Conservation (phyloP, 768 basidiomycete species). For the Dacryopinax spathularia region DNA sequence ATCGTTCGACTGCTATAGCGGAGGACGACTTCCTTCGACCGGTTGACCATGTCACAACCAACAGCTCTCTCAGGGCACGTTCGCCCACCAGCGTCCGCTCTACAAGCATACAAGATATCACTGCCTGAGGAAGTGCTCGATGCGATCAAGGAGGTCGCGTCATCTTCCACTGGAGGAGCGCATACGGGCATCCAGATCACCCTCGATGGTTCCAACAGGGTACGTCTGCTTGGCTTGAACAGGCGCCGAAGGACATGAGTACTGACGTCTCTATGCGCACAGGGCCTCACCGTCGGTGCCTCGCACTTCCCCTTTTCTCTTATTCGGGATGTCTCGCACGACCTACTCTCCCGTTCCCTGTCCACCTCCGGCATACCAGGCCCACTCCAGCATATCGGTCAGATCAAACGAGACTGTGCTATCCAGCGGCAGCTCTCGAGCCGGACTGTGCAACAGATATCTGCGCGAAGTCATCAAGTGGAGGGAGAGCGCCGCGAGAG, state of each 20-base stretch:
- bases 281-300: neutral
- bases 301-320: neutral
- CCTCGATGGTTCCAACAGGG: neutral
- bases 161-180: neutral
- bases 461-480: neutral
- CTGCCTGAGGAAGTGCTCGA: constrained; percentile 1
- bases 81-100: too few relatives aligned
- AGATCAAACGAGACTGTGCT: neutral
- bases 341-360: neutral
- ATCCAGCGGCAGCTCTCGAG: neutral
- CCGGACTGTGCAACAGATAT: neutral
- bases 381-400: neutral
- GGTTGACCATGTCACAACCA: too few relatives aligned
- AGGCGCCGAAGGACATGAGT: neutral
- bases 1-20: too few relatives aligned
- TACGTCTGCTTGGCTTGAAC: neutral
- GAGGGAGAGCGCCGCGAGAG: neutral
- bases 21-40: too few relatives aligned
- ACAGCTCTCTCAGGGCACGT: too few relatives aligned
- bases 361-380: neutral
- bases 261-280: neutral
- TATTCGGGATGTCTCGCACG: neutral
- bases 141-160: neutral
- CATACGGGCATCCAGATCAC: neutral
- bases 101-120: neutral